Percentiles rank a stretch among this genome's conserved stretches.
phyloP scores from a whole-genome alignment of 306 rosid genomes.

The Betula pendula region DNA sequence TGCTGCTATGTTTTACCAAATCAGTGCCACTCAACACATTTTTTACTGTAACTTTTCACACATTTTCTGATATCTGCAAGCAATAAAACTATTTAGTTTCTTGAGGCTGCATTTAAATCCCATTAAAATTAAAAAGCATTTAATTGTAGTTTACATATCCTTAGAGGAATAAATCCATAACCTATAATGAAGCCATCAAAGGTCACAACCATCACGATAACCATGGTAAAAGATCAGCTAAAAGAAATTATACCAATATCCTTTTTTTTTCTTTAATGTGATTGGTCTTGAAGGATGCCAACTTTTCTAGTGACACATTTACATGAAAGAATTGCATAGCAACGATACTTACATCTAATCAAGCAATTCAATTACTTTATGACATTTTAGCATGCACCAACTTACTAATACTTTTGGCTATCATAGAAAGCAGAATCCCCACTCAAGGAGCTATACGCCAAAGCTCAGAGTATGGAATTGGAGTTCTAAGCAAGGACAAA shows the following conservation, averaged over 20 bases:
- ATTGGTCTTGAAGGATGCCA: neutral
- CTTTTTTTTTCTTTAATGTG: neutral
- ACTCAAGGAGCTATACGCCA: neutral
- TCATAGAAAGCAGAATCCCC: neutral
- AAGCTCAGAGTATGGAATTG: neutral
- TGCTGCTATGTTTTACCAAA: neutral
- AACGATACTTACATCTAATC: neutral
- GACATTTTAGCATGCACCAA: neutral
- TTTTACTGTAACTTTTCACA: neutral
- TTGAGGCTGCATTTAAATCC: neutral
- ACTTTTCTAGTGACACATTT: neutral
- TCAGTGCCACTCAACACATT: neutral
- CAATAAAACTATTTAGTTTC: neutral
- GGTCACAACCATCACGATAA: neutral
- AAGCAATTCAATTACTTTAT: neutral
- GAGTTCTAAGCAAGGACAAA: neutral
- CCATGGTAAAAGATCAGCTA: neutral
- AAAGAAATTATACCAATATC: neutral
- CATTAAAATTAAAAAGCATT: neutral
- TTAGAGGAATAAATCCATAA: neutral
- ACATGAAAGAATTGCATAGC: too few relatives aligned
- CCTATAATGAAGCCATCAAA: neutral
- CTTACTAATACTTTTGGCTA: neutral
- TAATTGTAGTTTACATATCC: neutral
- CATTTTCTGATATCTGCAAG: neutral